Evolutionary conservation across 345 rosid species (phyloP).

Genomic region (Reutealis trisperma): DNA sequence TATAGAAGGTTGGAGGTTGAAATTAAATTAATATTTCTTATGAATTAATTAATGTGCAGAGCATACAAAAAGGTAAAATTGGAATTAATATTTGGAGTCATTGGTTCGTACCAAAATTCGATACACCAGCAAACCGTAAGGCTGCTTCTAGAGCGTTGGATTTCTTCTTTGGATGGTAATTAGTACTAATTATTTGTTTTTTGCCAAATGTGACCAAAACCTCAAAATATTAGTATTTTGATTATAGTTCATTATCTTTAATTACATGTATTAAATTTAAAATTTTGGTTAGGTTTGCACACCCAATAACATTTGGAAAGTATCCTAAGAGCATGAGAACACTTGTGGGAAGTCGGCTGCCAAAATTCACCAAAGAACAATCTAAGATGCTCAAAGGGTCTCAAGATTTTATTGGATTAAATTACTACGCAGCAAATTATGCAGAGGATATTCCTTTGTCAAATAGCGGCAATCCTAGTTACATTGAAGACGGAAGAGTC

Average conservation of each 20-base stretch:
- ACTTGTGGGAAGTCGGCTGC: constrained; percentile 10
- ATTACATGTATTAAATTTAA: neutral
- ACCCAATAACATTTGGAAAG: constrained; percentile 55
- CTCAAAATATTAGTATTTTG: too few relatives aligned
- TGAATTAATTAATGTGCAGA: constrained; percentile 10
- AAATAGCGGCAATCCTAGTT: neutral
- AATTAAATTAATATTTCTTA: too few relatives aligned
- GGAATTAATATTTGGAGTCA: constrained; percentile 16
- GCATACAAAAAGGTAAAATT: constrained; percentile 32
- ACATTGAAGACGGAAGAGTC: neutral
- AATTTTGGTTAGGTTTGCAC: constrained; percentile 31
- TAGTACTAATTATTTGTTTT: too few relatives aligned
- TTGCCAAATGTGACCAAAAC: too few relatives aligned
- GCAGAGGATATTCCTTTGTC: neutral
- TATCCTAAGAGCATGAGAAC: constrained; percentile 27
- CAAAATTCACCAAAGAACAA: constrained; percentile 14
- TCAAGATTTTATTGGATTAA: constrained; percentile 16
- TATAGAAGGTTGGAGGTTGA: neutral
- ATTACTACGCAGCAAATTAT: constrained; percentile 18
- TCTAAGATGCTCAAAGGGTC: constrained; percentile 14
- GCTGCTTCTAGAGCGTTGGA: constrained; percentile 22
- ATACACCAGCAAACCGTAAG: neutral
- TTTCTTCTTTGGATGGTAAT: constrained; percentile 14
- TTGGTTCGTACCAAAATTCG: constrained; percentile 28
- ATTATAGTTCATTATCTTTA: too few relatives aligned